Evolutionary conservation across 805 yeast genomes (phyloP).

Genomic region (Danielia oregonensis): DNA sequence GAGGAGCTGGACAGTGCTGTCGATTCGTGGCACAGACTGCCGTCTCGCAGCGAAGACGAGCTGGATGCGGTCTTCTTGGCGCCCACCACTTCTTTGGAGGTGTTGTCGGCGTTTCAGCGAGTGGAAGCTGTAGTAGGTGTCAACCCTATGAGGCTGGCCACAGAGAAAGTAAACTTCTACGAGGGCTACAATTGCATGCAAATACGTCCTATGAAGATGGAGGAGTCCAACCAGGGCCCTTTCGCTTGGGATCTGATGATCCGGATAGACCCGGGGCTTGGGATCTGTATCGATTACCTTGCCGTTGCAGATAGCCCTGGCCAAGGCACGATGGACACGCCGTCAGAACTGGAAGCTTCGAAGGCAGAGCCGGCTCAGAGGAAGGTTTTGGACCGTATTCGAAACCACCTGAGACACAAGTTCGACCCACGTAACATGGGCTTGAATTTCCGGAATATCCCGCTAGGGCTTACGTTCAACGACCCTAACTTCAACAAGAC

Average conservation of each 20-base stretch:
- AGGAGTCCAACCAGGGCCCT: constrained; percentile 15
- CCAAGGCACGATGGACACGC: background rate
- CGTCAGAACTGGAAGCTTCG: constrained; percentile 3
- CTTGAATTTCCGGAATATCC: constrained; percentile 2
- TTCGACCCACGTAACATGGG: constrained; percentile 3
- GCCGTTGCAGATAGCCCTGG: constrained; percentile 7
- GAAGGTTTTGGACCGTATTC: constrained; percentile 10
- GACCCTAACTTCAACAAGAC: constrained; percentile 9
- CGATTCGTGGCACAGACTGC: too few species aligned
- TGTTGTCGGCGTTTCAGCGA: constrained; percentile 4
- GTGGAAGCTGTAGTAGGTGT: constrained; percentile 9
- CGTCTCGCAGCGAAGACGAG: too few species aligned
- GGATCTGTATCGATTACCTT: too few species aligned
- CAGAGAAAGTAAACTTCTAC: constrained; percentile 8
- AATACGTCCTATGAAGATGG: constrained; percentile 8
- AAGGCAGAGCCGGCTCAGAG: constrained; percentile 3
- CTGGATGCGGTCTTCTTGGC: constrained; percentile 7
- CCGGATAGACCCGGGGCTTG: constrained; percentile 15
- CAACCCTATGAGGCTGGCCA: constrained; percentile 9
- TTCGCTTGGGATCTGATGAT: constrained; percentile 14
- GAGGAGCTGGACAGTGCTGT: too few species aligned
- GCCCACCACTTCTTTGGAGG: constrained; percentile 5
- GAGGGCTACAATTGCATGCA: constrained; percentile 9
- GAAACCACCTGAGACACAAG: constrained; percentile 7
- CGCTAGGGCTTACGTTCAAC: constrained; percentile 12